Percentiles rank a stretch among this genome's conserved stretches.
These are phyloP conservation scores for Aspergillus diversus DNA, from an alignment of 495 filamentous ascomycete genomes.

Conservation along the genomic window DNA sequence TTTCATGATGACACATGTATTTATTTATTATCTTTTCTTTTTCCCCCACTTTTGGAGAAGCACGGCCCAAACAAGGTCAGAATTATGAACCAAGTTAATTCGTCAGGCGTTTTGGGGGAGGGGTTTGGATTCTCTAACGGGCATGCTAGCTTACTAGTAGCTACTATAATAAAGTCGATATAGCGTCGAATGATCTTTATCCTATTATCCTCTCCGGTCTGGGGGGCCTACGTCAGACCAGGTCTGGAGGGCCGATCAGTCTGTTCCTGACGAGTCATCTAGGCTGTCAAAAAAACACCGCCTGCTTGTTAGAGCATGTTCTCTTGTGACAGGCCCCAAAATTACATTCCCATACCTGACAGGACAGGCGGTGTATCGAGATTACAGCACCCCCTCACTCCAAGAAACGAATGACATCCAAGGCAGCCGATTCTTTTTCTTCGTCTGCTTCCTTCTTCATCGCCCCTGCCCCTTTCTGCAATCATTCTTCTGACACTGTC, in stretches of 20 bases:
- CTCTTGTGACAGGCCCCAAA: slow-evolving; percentile 10
- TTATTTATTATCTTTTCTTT: slow-evolving; percentile 4
- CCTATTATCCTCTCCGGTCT: background rate
- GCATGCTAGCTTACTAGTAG: too few species aligned
- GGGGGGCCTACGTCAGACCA: background rate
- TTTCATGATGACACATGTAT: background rate
- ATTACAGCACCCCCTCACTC: background rate
- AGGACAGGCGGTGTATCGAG: background rate
- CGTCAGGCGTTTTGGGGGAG: background rate
- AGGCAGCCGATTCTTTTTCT: slow-evolving; percentile 10
- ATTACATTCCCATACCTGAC: slow-evolving; percentile 5
- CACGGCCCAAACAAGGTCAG: background rate
- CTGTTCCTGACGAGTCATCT: slow-evolving; percentile 9
- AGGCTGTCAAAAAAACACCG: slow-evolving; percentile 3
- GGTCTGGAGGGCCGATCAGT: background rate
- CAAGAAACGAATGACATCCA: background rate
- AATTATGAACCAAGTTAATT: background rate
- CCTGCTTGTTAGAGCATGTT: slow-evolving; percentile 13
- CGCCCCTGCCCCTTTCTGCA: background rate
- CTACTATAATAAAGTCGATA: too few species aligned
- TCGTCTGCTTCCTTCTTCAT: background rate
- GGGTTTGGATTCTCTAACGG: too few species aligned
- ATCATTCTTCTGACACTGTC: background rate
- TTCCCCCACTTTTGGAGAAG: background rate
- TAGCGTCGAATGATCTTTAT: background rate